A percentile compares a stretch with the other conserved stretches of the same genome.
phyloP scores from a whole-genome alignment of 1,284 basidiomycete species.

The Trichosporon coremiiforme region DNA sequence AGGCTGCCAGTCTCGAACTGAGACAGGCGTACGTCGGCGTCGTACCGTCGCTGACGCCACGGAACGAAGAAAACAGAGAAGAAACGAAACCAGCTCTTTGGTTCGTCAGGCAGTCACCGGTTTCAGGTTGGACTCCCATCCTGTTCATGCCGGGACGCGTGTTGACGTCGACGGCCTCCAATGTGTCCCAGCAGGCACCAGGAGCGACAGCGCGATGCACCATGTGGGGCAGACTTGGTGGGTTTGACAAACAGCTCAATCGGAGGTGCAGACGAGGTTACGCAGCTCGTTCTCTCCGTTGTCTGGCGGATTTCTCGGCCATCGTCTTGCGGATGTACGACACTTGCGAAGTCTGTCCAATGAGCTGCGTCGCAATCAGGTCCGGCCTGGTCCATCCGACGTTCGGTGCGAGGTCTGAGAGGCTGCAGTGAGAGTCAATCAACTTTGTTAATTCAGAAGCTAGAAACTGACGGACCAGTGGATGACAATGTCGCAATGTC shows the following conservation, averaged over 20 bases:
- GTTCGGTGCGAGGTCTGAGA: not conserved
- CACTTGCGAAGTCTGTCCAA: not conserved
- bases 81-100: not conserved
- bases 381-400: not conserved
- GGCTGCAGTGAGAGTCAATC: not conserved
- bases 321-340: not conserved
- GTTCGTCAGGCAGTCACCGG: not conserved
- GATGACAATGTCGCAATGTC: not conserved
- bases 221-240: not conserved
- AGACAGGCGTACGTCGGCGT: not conserved
- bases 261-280: not conserved
- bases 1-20: not conserved
- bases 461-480: not conserved
- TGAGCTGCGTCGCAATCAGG: not conserved
- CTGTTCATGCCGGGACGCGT: not conserved
- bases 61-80: not conserved
- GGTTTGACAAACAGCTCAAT: not conserved
- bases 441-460: not conserved
- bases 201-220: not conserved
- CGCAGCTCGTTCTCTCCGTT: not conserved
- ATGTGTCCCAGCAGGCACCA: not conserved
- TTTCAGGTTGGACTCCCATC: not conserved
- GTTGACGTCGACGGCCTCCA: not conserved
- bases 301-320: not conserved
- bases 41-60: not conserved